Conservation (phyloP, 768 basidiomycete genomes). For the Nidularia pulvinata region DNA sequence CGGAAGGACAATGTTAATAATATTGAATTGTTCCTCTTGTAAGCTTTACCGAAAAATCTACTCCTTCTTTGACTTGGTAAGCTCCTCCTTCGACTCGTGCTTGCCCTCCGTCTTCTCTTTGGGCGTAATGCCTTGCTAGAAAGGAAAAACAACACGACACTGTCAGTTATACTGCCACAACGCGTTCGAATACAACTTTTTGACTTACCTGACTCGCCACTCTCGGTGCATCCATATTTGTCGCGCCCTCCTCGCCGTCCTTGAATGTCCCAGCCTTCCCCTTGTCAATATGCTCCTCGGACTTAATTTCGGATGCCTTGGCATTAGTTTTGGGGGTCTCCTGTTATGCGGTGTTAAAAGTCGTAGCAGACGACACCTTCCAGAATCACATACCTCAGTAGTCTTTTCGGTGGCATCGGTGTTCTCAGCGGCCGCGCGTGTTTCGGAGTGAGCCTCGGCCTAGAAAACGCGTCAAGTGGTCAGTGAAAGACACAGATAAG, state of each 20-base stretch:
- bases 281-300: background rate
- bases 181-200: background rate
- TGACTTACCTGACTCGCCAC: constrained; percentile 20
- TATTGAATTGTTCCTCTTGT: too few species aligned
- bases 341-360: background rate
- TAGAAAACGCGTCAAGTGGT: background rate
- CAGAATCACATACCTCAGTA: background rate
- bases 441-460: background rate
- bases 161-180: background rate
- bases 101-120: constrained; percentile 15
- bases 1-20: too few species aligned
- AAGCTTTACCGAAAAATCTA: too few species aligned
- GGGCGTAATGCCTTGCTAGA: constrained; percentile 18
- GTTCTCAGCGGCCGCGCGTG: background rate
- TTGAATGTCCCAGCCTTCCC: constrained; percentile 15
- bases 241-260: constrained; percentile 17
- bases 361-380: background rate
- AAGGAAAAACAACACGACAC: background rate
- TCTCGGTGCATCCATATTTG: constrained; percentile 17
- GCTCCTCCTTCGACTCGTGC: constrained; percentile 1
- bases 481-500: background rate
- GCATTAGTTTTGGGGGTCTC: background rate
- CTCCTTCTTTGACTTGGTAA: background rate
- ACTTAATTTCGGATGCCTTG: constrained; percentile 1
- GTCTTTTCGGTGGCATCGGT: background rate